Base-by-base conservation (phyloP, 345 rosid genomes). In the Cardamine occulta region DNA sequence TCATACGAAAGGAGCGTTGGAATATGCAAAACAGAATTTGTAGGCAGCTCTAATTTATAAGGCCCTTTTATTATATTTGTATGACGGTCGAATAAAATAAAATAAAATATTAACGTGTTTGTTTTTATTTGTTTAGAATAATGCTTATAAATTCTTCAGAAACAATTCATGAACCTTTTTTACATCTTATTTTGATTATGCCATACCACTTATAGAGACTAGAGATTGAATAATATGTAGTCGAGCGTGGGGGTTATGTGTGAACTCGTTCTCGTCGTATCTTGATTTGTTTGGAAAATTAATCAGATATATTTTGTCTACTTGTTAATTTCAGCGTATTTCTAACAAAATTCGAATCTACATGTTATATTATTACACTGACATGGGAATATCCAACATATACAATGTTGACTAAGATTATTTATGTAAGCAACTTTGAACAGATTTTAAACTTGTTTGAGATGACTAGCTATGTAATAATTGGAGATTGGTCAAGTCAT, bases 1-100 rank as follows among this genome's bases (percentile, higher is more conserved):
- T 66, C 49, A 66, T 47, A 47, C 21, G 29, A 23, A 23, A 35
- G 31, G 42, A 66, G 59, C 17, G 15, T 66, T 34, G 29, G 73
- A 49, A 66, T 56, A 45, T 32, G 65, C 19, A 65, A 65, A 39
- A 45, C 5, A 21, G 1, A 63, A 37, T 53, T 61, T 17, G 31
- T 37, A 52, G 44, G 24, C n/a, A n/a, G n/a, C 44, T 40, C 45
- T 53, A 42, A 44, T 56, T 56, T 44, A 34, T 34, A 32, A 47
- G 66, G 24, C 29, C 18, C 14, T 15, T 15, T 48, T 23, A 56
- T 42, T 63, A 31, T 61, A 24, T 73, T 53, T 19, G 3, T 42
- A 53, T 14, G 70, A 40, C 55, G 18, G 45, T 63, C 18, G 54
- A 52, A 53, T 3, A 53, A 2, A 39, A 3, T 39, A 42, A 39